phyloP scores from a whole-genome alignment of 768 basidiomycete species.

The Tulasnella calospora region DNA sequence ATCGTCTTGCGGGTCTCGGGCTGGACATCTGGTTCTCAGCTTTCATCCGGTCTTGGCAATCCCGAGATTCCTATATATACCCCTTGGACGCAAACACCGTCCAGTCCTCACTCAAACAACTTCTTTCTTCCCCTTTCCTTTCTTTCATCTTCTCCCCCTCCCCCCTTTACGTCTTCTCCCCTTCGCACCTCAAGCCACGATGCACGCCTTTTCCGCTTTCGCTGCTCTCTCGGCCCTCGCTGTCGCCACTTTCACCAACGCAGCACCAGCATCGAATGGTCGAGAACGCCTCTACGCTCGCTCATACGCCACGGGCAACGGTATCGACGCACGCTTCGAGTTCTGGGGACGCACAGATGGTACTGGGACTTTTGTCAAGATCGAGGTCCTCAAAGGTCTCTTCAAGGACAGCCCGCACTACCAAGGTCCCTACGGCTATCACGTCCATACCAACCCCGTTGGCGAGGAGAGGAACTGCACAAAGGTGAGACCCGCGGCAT shows the following conservation, averaged over 20 bases:
- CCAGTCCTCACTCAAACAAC: neutral
- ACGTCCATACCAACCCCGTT: constrained; percentile 25
- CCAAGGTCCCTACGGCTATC: constrained; percentile 15
- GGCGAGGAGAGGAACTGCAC: constrained; percentile 19
- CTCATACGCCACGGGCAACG: neutral
- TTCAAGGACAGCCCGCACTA: neutral
- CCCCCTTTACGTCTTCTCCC: neutral
- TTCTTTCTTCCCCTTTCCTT: constrained; percentile 1
- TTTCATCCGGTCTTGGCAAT: neutral
- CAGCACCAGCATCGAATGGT: neutral
- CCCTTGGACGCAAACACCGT: neutral
- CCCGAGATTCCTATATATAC: neutral
- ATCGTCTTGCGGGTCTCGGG: neutral
- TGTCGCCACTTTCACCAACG: neutral
- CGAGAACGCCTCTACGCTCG: constrained; percentile 5
- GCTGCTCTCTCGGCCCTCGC: neutral
- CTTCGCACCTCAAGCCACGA: neutral
- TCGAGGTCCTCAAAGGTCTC: constrained; percentile 2
- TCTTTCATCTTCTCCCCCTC: neutral
- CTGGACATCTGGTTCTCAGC: neutral
- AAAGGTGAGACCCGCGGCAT: neutral
- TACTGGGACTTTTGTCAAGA: constrained; percentile 3
- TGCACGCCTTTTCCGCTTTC: neutral
- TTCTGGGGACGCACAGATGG: constrained; percentile 19
- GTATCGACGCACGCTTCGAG: constrained; percentile 15